Base-by-base conservation (phyloP, 345 rosid genomes). In the Gossypium raimondii region DNA sequence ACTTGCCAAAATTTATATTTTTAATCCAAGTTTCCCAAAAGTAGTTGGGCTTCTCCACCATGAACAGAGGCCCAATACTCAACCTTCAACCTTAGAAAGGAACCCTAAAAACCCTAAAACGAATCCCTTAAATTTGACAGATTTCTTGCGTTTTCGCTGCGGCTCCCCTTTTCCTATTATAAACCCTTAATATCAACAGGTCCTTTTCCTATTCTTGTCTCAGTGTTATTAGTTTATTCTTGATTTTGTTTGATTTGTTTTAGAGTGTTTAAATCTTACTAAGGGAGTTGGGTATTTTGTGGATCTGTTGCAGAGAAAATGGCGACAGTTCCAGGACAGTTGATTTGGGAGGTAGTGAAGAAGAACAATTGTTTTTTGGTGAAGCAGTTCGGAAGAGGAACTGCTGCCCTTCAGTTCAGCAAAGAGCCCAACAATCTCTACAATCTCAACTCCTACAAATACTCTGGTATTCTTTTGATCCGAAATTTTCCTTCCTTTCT, bases 331-430 rank as follows among this genome's bases (percentile, higher is more conserved):
- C 90, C 94, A 1, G 92, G 86, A 14, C 90, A 84, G 57, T 74
- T 92, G 79, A 83, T 92, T 63, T 92, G 94, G 97, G 93, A 92
- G 89, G 84, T 88, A 8, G 90, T 92, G 69, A 90, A 92, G 87
- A 88, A 82, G 61, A 90, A 88, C 88, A 92, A 87, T 77, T 89
- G 78, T 29, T 92, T 89, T 76, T 74, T 92, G 75, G 97, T 92
- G 52, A 89, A 88, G 76, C 90, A 89, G 84, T 92, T 89, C 51
- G 94, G 94, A 1, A 78, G 87, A 44, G 97, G 97, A 57, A 80
- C 78, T 57, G 87, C 90, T 9, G 70, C 84, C 47, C 73, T 92
- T 18, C 87, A 76, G 78, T 90, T 92, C 75, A 92, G 97, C 85
- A 92, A 87, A 61, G 97, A 92, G 81, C 73, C 70, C 67, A 92